Percentiles rank a stretch among this genome's conserved stretches.
Conservation (phyloP, 1,139 yeast species). For the Debaryomyces nepalensis region DNA sequence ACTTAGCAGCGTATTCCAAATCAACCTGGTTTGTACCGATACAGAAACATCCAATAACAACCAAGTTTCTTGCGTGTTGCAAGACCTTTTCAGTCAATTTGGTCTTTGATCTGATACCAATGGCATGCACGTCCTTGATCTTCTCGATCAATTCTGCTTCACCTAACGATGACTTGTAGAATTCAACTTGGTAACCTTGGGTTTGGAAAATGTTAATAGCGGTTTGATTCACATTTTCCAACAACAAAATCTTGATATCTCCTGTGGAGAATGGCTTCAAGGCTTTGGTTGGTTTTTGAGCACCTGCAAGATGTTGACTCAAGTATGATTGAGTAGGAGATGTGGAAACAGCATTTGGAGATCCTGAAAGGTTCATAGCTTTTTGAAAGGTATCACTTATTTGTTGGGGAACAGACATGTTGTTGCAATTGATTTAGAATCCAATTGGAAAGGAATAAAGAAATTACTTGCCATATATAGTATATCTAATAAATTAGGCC, state of each 20-base stretch:
- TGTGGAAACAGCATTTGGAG: conserved; percentile 77
- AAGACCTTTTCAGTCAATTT: conserved; percentile 79
- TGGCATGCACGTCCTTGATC: conserved; percentile 91
- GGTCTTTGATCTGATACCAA: conserved; percentile 98
- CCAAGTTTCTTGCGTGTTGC: conserved; percentile 85
- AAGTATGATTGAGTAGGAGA: conserved; percentile 65
- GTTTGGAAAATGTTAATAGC: conserved; percentile 83
- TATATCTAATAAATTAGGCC: conserved; percentile 1
- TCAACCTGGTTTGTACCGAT: conserved; percentile 99
- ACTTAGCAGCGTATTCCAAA: conserved; percentile 85
- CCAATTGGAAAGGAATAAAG: neutral
- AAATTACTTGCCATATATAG: neutral
- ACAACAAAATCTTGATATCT: conserved; percentile 85
- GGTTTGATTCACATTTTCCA: conserved; percentile 92
- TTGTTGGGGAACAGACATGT: conserved; percentile 72
- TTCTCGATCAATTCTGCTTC: conserved; percentile 95
- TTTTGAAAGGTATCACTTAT: conserved; percentile 63
- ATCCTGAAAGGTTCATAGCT: conserved; percentile 54
- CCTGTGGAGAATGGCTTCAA: conserved; percentile 90
- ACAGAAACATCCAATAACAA: conserved; percentile 96
- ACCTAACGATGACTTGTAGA: conserved; percentile 83
- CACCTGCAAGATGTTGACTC: conserved; percentile 45
- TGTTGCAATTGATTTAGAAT: conserved; percentile 6
- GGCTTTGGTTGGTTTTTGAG: conserved; percentile 62
- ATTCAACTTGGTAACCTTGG: conserved; percentile 98